Conservation (phyloP, 2,329 filamentous ascomycete genomes). For the Lachnellula willkommii region DNA sequence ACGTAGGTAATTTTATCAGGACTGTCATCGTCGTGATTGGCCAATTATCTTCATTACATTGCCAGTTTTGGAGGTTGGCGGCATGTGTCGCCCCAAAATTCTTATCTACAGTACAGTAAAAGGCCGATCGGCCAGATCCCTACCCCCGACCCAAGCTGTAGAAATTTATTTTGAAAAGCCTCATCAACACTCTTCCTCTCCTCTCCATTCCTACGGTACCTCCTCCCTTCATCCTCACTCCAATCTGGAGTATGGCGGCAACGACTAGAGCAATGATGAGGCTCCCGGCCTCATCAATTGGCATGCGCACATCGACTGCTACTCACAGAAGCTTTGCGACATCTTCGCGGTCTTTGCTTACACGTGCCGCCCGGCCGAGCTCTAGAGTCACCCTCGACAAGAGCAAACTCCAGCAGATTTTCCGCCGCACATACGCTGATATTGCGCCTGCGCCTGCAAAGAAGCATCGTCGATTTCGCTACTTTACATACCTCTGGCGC, state of each 20-base stretch:
- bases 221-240: constrained; percentile 7
- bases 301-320: background rate
- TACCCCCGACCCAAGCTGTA: background rate
- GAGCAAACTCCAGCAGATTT: constrained; percentile 33
- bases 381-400: constrained; percentile 19
- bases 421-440: constrained; percentile 41
- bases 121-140: background rate
- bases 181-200: background rate
- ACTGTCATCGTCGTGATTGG: background rate
- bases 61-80: background rate
- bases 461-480: constrained; percentile 56
- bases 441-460: constrained; percentile 34
- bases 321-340: background rate
- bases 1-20: no score
- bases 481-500: constrained; percentile 78
- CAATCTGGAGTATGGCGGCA: constrained; percentile 28
- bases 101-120: constrained; percentile 1
- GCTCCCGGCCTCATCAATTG: constrained; percentile 29
- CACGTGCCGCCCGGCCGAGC: constrained; percentile 25
- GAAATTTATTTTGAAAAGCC: background rate
- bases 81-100: background rate
- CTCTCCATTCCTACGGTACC: background rate
- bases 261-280: constrained; percentile 30
- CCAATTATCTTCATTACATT: background rate
- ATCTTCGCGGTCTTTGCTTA: constrained; percentile 20